phyloP scores from a whole-genome alignment of 148 eudicot species.

The Rhododendron ovatum region DNA sequence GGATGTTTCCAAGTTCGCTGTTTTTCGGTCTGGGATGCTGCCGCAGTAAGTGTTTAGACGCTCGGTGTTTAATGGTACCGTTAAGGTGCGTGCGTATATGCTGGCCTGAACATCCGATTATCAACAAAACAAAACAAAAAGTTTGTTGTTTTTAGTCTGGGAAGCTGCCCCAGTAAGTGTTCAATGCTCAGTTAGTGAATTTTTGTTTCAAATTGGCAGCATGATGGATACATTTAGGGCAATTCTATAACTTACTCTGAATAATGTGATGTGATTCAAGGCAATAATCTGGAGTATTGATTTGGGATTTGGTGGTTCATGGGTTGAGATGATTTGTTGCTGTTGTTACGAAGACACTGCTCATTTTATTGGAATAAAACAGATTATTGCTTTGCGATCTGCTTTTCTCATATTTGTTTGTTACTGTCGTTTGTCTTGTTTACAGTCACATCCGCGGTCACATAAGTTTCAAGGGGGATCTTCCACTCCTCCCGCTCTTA shows the following conservation, averaged over 20 bases:
- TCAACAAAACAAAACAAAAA: not conserved
- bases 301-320: not conserved
- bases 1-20: slow-evolving; percentile 37
- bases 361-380: not conserved
- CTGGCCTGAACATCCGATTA: not conserved
- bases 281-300: not conserved
- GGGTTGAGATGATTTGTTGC: not conserved
- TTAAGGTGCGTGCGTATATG: too few relatives aligned
- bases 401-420: not conserved
- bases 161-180: slow-evolving; percentile 28
- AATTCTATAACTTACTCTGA: not conserved
- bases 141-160: slow-evolving; percentile 48
- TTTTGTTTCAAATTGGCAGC: not conserved
- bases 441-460: not conserved
- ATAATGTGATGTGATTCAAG: not conserved
- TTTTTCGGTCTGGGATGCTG: slow-evolving; percentile 48
- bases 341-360: not conserved
- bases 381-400: not conserved
- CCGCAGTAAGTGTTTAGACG: slow-evolving; percentile 12
- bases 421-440: not conserved
- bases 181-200: not conserved
- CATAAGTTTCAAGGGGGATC: not conserved
- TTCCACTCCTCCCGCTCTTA: not conserved
- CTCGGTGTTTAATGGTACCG: not conserved
- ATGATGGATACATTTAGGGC: not conserved